Evolutionary conservation across 805 yeast genomes (phyloP), one percentile per base, ranked within the genome.

Genomic region (Kazachstania viticola): DNA sequence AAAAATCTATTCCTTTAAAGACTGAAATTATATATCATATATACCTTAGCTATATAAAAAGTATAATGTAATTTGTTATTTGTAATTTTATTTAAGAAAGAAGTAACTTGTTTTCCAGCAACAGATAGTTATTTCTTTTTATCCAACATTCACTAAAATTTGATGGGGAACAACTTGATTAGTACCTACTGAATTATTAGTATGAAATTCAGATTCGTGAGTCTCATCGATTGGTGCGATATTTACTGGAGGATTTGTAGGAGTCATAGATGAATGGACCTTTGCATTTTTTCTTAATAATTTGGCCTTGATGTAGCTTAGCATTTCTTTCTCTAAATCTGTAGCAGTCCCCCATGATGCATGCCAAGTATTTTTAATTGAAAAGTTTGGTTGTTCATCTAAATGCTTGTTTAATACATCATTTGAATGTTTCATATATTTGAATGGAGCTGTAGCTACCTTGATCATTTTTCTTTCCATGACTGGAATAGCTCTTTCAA

Each of bases 391-490:
- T 34, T 69, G 61, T 38, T 62, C 57, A 17, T 55, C 52, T 40
- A 61, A 49, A 27, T 66, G 61, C 14, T 55, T 46, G 32, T 61
- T 58, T 35, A 60, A 64, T n/a, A 62, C 59, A 15, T 51, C 49
- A 35, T 54, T 45, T 11, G 55, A 58, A 42, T 67, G 68, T 7
- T 41, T 38, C 1, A 54, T 34, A 22, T 61, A 54, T 18, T 48
- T 41, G 31, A 47, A 46, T 18, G 74, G 74, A 5, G 53, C 34
- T 41, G 48, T 37, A 4, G 23, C 11, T 4, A 31, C 21, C 11
- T 14, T 11, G 3, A 17, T 9, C 3, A 17, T 19, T 21, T 17
- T 13, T 2, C 18, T 15, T 23, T 28, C 26, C 4, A 30, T 16
- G 12, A 22, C 32, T 8, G 35, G 34, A 11, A 30, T 41, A 3